phyloP scores from a whole-genome alignment of 768 basidiomycete genomes.

The Kwoniella newhampshirensis region DNA sequence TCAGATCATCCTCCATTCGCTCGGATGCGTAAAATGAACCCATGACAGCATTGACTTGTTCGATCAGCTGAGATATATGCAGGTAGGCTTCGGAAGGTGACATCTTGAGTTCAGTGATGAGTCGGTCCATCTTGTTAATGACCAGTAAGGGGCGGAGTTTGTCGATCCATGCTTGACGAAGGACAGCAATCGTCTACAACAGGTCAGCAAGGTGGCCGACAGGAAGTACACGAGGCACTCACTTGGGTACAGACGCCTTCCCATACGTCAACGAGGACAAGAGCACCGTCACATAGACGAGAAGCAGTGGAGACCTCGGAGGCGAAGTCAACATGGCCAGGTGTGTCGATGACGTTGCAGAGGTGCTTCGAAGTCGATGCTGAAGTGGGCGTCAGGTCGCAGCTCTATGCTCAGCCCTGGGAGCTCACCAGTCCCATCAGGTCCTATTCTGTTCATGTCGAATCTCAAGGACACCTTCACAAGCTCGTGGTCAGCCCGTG shows the following conservation, averaged over 20 bases:
- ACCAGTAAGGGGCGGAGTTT: constrained; percentile 84
- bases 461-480: constrained; percentile 71
- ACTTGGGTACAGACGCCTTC: constrained; percentile 99
- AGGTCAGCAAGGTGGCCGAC: constrained; percentile 7
- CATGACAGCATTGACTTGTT: constrained; percentile 98
- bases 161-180: constrained; percentile 92
- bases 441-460: constrained; percentile 64
- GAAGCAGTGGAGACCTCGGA: constrained; percentile 95
- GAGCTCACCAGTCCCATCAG: constrained; percentile 40
- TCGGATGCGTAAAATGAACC: constrained; percentile 92
- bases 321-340: constrained; percentile 98
- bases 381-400: constrained; percentile 36
- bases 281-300: constrained; percentile 87
- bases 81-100: constrained; percentile 89
- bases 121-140: constrained; percentile 93
- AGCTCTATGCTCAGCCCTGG: neutral
- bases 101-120: constrained; percentile 89
- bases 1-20: constrained; percentile 91
- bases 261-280: constrained; percentile 92
- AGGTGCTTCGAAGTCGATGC: constrained; percentile 66
- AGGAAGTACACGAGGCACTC: constrained; percentile 36
- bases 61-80: constrained; percentile 86
- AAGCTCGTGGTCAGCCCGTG: neutral
- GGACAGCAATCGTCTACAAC: constrained; percentile 82
- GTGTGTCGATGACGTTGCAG: constrained; percentile 96